These are phyloP conservation scores for Pascua sp. DNA, from an alignment of 1,284 basidiomycete species.

Conservation along the genomic window DNA sequence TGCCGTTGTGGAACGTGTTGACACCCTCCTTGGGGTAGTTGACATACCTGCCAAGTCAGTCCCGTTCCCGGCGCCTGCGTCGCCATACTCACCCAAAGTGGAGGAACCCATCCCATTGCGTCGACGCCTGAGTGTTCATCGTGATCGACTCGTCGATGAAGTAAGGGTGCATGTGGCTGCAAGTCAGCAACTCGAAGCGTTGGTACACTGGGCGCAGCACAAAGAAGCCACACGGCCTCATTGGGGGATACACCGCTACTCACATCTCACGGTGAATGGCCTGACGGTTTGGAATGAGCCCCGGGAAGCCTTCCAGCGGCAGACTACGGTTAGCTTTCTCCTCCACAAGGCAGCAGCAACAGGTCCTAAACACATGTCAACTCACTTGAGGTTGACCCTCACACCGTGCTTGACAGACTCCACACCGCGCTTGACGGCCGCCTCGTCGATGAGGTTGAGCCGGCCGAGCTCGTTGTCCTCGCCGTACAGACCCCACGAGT, in stretches of 20 bases:
- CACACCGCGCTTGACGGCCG: constrained; percentile 27
- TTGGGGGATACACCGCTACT: not conserved
- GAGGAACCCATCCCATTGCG: constrained; percentile 50
- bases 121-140: constrained; percentile 48
- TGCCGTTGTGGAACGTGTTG: constrained; percentile 16
- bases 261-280: constrained; percentile 7
- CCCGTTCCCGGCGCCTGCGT: too few species aligned
- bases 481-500: constrained; percentile 38
- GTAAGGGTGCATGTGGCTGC: not conserved
- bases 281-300: constrained; percentile 1
- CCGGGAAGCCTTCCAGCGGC: constrained; percentile 6
- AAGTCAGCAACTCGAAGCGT: too few species aligned
- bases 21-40: constrained; percentile 15
- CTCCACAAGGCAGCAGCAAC: too few species aligned
- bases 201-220: too few species aligned
- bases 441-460: constrained; percentile 35
- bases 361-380: not conserved
- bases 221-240: too few species aligned
- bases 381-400: constrained; percentile 36
- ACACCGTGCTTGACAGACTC: constrained; percentile 34
- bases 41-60: constrained; percentile 12
- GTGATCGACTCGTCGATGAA: constrained; percentile 38
- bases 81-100: constrained; percentile 24
- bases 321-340: constrained; percentile 7
- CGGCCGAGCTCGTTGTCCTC: constrained; percentile 32